These are phyloP conservation scores for Vitis rupestris DNA, from an alignment of 164 flowering plant genomes.

Conservation along the genomic window DNA sequence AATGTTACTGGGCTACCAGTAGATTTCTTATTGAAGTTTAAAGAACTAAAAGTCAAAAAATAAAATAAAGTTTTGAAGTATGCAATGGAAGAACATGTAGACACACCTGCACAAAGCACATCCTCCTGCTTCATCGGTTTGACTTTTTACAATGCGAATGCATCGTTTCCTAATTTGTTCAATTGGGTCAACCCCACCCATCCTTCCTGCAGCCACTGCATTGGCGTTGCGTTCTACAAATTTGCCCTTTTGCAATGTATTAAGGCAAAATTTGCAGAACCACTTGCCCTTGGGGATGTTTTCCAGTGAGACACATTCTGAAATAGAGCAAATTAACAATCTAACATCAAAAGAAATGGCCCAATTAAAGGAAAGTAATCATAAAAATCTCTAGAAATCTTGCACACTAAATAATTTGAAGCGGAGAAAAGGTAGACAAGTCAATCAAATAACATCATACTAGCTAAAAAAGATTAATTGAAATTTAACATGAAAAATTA, in stretches of 20 bases:
- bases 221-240: constrained; percentile 54
- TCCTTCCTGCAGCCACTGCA: constrained; percentile 86
- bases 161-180: constrained; percentile 63
- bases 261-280: constrained; percentile 71
- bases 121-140: constrained; percentile 48
- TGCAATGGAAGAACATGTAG: not conserved
- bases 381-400: constrained; percentile 1
- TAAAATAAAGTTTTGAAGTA: too few relatives aligned
- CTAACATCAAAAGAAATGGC: not conserved
- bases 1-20: too few relatives aligned
- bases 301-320: constrained; percentile 69
- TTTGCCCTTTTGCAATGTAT: constrained; percentile 45
- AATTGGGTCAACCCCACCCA: constrained; percentile 65
- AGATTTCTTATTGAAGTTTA: too few relatives aligned
- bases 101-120: constrained; percentile 85
- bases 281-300: constrained; percentile 52
- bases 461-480: too few relatives aligned
- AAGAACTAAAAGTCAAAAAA: too few relatives aligned
- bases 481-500: too few relatives aligned
- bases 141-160: constrained; percentile 61
- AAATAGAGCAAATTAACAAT: constrained; percentile 9
- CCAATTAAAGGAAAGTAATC: not conserved
- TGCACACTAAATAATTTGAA: not conserved
- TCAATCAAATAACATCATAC: too few relatives aligned
- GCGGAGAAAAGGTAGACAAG: too few relatives aligned